These are phyloP conservation scores for Blumeria hordei DNA, from an alignment of 2,329 filamentous ascomycete species.

Conservation along the genomic window DNA sequence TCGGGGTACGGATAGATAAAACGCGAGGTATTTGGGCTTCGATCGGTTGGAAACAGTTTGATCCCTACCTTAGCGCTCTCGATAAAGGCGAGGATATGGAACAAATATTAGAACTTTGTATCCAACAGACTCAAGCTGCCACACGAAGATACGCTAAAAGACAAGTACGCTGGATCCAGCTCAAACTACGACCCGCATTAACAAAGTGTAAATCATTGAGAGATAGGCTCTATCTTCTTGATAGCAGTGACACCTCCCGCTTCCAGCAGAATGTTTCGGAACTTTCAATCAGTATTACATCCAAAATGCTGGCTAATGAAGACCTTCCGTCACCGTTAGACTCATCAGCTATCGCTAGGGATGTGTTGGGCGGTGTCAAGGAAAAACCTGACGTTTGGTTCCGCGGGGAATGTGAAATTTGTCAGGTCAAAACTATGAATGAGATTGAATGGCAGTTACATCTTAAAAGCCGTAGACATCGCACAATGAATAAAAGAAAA, in stretches of 20 bases:
- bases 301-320: conserved; percentile 34
- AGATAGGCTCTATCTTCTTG: conserved; percentile 48
- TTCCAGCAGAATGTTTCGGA: conserved; percentile 41
- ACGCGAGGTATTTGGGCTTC: conserved; percentile 84
- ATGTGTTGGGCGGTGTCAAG: conserved; percentile 30
- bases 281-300: conserved; percentile 37
- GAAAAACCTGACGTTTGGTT: conserved; percentile 21
- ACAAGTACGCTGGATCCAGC: conserved; percentile 65
- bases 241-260: conserved; percentile 42
- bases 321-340: conserved; percentile 21
- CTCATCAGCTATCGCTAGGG: conserved; percentile 29
- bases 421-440: conserved; percentile 36
- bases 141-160: conserved; percentile 73
- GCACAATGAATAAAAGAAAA: conserved; percentile 11
- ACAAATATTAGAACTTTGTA: conserved; percentile 28
- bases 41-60: conserved; percentile 86
- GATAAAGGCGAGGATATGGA: conserved; percentile 22
- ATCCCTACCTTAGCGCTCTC: conserved; percentile 36
- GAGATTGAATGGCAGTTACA: conserved; percentile 27
- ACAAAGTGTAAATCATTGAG: conserved; percentile 23
- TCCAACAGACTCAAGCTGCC: conserved; percentile 57
- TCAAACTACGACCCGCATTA: conserved; percentile 49
- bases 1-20: conserved; percentile 37
- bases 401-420: conserved; percentile 44
- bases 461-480: conserved; percentile 21